Base-by-base conservation (phyloP, 1,139 yeast genomes). In the Candida sojae region DNA sequence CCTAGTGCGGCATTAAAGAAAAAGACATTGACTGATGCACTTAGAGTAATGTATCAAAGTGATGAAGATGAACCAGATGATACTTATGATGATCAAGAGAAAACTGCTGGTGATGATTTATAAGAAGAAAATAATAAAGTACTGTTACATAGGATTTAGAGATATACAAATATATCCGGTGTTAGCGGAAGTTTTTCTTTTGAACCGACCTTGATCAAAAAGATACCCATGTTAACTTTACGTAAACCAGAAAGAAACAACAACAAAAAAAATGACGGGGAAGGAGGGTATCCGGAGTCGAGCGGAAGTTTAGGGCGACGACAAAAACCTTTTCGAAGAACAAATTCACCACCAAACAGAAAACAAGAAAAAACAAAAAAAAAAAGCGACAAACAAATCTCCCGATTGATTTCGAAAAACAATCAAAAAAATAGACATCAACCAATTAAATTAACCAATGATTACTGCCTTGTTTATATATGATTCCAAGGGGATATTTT, bases 41-140 rank as follows among this genome's bases (percentile, higher is more conserved):
- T 89, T 54, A 68, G 82, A 47, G 64, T 86, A 55, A 70, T 88
- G 52, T 85, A 87, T 57, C 88, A 85, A 43, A 78, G 83, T 21
- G 93, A 87, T 52, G 96, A 88, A 57, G 84, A 80, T 58, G 96
- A 88, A 55, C 84, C 88, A 2, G 97, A 89, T 62, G 96, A 90
- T 57, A 88, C 96, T 0, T 89, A 89, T 60, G 86, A 82, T 46
- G 96, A 86, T 40, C 86, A 86, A 34, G 95, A 86, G 49, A 61
- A 62, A 47, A 70, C 77, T 5, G 63, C 70, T 5, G 74, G 77
- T 0, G 56, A 21, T 10, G 39, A 35, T 35, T 35, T 35, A 10
- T 34, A 34, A 13, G 37, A 6, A 5, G n/a, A 3, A 34, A 6
- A 12, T 3, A 13, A 12, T 12, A 7, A 26, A 26, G 29, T 26